Conservation (phyloP, 1,284 basidiomycete genomes). For the Sutorius eximius region DNA sequence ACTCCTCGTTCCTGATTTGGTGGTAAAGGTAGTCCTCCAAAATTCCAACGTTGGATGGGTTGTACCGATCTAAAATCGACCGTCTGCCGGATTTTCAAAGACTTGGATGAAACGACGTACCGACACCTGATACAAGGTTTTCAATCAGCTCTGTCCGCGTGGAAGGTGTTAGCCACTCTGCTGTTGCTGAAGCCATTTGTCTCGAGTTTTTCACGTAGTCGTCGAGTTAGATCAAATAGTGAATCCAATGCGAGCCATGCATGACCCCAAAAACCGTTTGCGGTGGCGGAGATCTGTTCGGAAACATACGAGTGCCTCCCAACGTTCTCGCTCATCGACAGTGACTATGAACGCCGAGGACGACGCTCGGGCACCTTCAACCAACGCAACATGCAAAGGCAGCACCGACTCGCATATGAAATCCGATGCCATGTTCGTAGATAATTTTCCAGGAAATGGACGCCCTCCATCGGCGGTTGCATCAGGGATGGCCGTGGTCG, state of each 20-base stretch:
- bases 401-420: conserved; percentile 5
- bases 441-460: conserved; percentile 3
- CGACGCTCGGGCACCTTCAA: conserved; percentile 1
- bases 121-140: conserved; percentile 88
- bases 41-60: conserved; percentile 89
- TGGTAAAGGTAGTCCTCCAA: conserved; percentile 94
- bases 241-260: too few species aligned
- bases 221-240: not conserved
- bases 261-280: conserved; percentile 11
- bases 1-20: conserved; percentile 87
- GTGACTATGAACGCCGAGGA: conserved; percentile 22
- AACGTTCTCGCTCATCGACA: not conserved
- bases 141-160: conserved; percentile 85
- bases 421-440: conserved; percentile 13
- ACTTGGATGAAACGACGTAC: conserved; percentile 46
- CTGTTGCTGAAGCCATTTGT: conserved; percentile 41
- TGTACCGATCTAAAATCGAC: conserved; percentile 78
- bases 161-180: conserved; percentile 67
- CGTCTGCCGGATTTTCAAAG: conserved; percentile 10
- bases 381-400: not conserved
- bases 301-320: not conserved
- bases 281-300: not conserved
- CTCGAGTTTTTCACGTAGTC: conserved; percentile 11
- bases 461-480: not conserved
- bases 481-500: not conserved